Conservation (phyloP, 495 filamentous ascomycete species). For the Apiosordaria backusii region DNA sequence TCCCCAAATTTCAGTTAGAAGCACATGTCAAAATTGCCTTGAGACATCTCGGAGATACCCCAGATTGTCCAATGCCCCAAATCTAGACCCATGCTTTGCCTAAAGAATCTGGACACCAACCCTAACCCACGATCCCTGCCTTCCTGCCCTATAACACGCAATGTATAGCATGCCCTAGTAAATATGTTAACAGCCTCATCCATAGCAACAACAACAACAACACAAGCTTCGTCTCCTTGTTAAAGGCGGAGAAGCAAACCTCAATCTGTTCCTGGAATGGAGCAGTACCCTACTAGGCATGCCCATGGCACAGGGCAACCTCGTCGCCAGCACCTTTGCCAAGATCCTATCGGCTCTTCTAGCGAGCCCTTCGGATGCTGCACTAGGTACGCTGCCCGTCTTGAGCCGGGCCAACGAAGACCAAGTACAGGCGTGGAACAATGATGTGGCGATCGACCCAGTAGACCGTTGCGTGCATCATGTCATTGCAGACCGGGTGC, state of each 20-base stretch:
- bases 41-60: not conserved
- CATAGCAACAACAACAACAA: conserved; percentile 2
- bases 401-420: conserved; percentile 21
- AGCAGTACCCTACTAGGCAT: conserved; percentile 14
- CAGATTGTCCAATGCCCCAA: not conserved
- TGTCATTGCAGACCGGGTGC: conserved; percentile 22
- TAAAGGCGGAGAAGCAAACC: conserved; percentile 7
- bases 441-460: conserved; percentile 3
- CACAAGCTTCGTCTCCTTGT: conserved; percentile 22
- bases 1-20: not conserved
- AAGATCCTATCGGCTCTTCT: conserved; percentile 21
- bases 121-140: conserved; percentile 5
- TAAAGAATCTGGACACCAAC: not conserved
- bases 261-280: conserved; percentile 26
- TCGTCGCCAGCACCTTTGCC: conserved; percentile 25
- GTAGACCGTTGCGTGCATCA: conserved; percentile 30
- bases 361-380: conserved; percentile 4
- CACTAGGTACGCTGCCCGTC: conserved; percentile 12
- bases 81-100: not conserved
- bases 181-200: not conserved
- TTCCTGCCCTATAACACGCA: not conserved
- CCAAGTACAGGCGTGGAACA: conserved; percentile 24
- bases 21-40: not conserved
- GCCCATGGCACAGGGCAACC: conserved; percentile 14
- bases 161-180: not conserved